phyloP scores from a whole-genome alignment of 139 green algal genomes.

The Coelastrella sp. region DNA sequence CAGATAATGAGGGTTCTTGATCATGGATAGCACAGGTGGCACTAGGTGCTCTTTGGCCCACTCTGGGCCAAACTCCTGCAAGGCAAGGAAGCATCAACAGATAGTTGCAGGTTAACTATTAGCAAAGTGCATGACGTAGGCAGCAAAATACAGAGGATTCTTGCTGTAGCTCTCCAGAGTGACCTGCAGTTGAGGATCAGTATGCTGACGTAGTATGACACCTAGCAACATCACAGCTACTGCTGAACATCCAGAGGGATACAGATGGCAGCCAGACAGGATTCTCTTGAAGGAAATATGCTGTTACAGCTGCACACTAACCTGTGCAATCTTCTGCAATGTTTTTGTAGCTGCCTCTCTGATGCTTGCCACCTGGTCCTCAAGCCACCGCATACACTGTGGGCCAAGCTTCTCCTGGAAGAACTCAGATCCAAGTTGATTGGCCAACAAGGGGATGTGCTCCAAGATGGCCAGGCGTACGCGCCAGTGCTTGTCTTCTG shows the following conservation, averaged over 20 bases:
- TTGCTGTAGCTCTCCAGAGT: no score
- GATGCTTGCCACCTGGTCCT: slow-evolving; percentile 91
- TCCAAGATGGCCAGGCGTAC: slow-evolving; percentile 98
- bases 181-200: no score
- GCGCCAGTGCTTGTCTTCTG: slow-evolving; percentile 98
- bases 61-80: slow-evolving; percentile 90
- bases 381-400: slow-evolving; percentile 97
- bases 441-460: slow-evolving; percentile 97
- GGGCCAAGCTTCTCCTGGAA: slow-evolving; percentile 93
- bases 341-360: slow-evolving; percentile 92
- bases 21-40: slow-evolving; percentile 71
- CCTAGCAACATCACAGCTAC: no score
- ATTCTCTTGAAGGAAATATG: background rate
- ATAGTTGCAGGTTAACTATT: no score
- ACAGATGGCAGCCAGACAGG: no score
- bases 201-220: no score
- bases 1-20: slow-evolving; percentile 89
- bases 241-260: no score
- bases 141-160: no score
- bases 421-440: slow-evolving; percentile 87
- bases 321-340: slow-evolving; percentile 87
- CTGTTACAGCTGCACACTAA: background rate
- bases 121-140: no score
- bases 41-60: slow-evolving; percentile 95
- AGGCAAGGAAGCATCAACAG: background rate